Evolutionary conservation across 495 filamentous ascomycete species (phyloP).

Genomic region (Aspergillus haitiensis): DNA sequence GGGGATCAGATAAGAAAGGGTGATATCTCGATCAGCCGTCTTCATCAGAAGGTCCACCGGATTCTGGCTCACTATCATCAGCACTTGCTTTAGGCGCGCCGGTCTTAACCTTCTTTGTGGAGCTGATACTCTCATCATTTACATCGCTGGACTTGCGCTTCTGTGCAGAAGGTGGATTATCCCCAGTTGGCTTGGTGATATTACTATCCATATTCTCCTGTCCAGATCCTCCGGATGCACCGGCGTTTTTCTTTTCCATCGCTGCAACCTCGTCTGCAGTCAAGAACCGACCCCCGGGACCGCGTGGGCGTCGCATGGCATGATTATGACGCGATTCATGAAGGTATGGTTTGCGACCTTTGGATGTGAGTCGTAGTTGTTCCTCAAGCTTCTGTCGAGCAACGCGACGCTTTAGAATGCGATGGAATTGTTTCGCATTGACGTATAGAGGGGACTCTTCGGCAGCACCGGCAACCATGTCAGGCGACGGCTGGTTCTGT

Average conservation of each 20-base stretch:
- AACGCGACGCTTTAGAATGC: constrained; percentile 90
- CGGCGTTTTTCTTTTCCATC: constrained; percentile 63
- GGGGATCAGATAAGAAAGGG: constrained; percentile 28
- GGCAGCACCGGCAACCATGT: constrained; percentile 69
- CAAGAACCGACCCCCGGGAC: constrained; percentile 94
- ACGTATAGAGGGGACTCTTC: constrained; percentile 97
- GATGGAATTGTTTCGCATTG: constrained; percentile 98
- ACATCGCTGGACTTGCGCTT: constrained; percentile 55
- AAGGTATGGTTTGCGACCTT: constrained; percentile 94
- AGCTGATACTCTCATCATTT: constrained; percentile 41
- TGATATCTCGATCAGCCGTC: constrained; percentile 40
- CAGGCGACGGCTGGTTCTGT: constrained; percentile 77
- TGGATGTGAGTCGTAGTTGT: constrained; percentile 83
- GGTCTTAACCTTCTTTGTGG: constrained; percentile 51
- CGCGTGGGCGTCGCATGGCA: constrained; percentile 93
- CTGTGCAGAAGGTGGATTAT: constrained; percentile 35
- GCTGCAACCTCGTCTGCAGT: constrained; percentile 96
- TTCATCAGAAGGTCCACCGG: constrained; percentile 50
- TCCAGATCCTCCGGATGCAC: constrained; percentile 27
- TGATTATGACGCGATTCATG: constrained; percentile 99
- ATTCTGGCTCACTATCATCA: constrained; percentile 52
- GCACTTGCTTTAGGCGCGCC: constrained; percentile 35
- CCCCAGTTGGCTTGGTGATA: constrained; percentile 24
- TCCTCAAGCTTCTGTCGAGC: constrained; percentile 94
- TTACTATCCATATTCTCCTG: constrained; percentile 40